Evolutionary conservation across 163 green algal genomes (phyloP), one percentile per base, ranked within the genome.

Genomic region (Scenedesmus sp.): DNA sequence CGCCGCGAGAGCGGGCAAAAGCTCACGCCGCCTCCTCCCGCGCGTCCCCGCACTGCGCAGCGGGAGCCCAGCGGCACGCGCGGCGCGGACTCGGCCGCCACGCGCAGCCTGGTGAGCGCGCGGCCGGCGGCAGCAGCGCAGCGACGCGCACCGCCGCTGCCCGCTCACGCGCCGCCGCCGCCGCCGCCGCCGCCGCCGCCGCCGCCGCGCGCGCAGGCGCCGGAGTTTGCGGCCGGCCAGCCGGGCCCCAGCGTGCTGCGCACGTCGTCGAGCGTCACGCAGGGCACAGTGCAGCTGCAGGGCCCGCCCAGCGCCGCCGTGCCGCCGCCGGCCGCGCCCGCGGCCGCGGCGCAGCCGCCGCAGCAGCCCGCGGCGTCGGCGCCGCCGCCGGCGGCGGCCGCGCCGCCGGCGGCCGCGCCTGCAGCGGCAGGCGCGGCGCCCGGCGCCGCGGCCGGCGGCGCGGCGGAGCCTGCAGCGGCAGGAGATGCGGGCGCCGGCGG

Each of bases 81-180:
- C 17, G 3, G 33, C 36, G 60, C 70, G 51, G 60, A 70, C 20
- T 63, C 58, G 44, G 42, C 34, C n/a, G 50, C 67, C 24, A 34
- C 34, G 36, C 63, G 67, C 50, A 65, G 51, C 22, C 51, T 76
- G 67, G 67, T 76, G 13, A 76, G 67, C 14, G 24, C 14, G n/a
- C n/a, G n/a, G n/a, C n/a, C n/a, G n/a, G n/a, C n/a, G n/a, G n/a
- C n/a, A n/a, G n/a, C n/a, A n/a, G n/a, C n/a, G n/a, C n/a, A n/a
- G n/a, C n/a, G n/a, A n/a, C n/a, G n/a, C n/a, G n/a, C n/a, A n/a
- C n/a, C n/a, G 50, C 50, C 10, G 13, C 50, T 58, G 50, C 10
- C 10, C 20, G 11, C 10, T 58, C 24, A 22, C 50, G 11, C 14
- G 26, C 13, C 26, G 11, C 24, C 26, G 10, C 50, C 26, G 50